Base-by-base conservation (phyloP, 2,329 filamentous ascomycete genomes). In the Aspergillus fructus region DNA sequence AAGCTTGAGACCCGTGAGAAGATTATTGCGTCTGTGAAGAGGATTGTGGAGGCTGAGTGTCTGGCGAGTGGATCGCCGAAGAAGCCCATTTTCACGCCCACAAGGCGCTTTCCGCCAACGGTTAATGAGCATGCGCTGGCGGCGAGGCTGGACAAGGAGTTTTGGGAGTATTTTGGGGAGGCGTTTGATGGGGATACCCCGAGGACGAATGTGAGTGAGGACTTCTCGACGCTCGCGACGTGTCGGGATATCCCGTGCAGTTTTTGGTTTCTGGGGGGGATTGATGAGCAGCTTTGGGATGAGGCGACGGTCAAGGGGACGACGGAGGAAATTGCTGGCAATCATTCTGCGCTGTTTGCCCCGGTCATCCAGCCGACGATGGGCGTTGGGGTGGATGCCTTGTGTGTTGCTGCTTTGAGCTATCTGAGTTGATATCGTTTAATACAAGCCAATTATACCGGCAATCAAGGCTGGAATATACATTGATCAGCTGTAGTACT, bases 331-430 rank as follows among this genome's bases (percentile, higher is more conserved):
- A 77, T 87, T 12, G 81, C 85, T 0, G 79, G 80, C 0, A 88
- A 88, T 62, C 85, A 88, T 66, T 83, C 78, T 58, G 78, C 83
- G 0, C 76, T 79, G 53, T 88, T 88, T 71, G 81, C 81, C 33
- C 85, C 85, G 5, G 80, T 78, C 0, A 77, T 87, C 23, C 78
- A 83, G 67, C 84, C 84, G 7, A 88, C 85, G 0, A 68, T 88
- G 73, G 77, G 60, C 58, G 74, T 73, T 4, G 85, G 81, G 0
- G 71, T 80, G 3, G 79, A 84, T 70, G 81, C 81, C 1, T 70
- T 84, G 64, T 78, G 77, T 50, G 68, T 81, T 30, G 79, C 76
- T 21, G 81, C 81, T 5, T 73, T 85, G 74, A 81, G 72, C 0
- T 74, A 75, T 49, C 59, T 75, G 49, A 59, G 9, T 21, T 21